A percentile compares a stretch with the other conserved stretches of the same genome.
phyloP scores from a whole-genome alignment of 1,139 yeast genomes.

The Zygosaccharomyces pseudobailii region DNA sequence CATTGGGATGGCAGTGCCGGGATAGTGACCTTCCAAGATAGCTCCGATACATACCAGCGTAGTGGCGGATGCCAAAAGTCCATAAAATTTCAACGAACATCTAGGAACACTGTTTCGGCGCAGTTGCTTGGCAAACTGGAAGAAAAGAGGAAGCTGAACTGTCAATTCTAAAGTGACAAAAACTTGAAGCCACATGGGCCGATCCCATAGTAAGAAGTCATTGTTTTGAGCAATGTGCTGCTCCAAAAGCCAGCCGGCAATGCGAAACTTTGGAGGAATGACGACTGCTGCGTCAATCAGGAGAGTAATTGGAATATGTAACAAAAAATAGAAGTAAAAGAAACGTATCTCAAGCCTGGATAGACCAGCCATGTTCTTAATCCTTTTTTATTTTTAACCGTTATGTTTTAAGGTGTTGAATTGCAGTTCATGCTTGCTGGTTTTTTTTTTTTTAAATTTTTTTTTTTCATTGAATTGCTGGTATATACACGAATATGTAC shows the following conservation, averaged over 20 bases:
- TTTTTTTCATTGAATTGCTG: neutral
- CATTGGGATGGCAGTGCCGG: slow-evolving; percentile 17
- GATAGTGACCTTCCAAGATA: slow-evolving; percentile 28
- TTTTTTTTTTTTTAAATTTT: neutral
- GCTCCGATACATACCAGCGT: slow-evolving; percentile 27
- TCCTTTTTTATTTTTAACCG: slow-evolving; percentile 35
- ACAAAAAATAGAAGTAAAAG: slow-evolving; percentile 46
- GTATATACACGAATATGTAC: slow-evolving; percentile 8
- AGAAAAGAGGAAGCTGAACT: slow-evolving; percentile 75
- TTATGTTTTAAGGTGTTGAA: neutral
- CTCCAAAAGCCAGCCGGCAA: slow-evolving; percentile 47
- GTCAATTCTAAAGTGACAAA: slow-evolving; percentile 69
- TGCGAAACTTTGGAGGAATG: slow-evolving; percentile 50
- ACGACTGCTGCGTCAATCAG: slow-evolving; percentile 70
- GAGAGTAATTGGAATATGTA: slow-evolving; percentile 73
- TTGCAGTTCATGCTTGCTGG: neutral
- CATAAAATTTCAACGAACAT: slow-evolving; percentile 22
- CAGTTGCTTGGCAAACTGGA: slow-evolving; percentile 30
- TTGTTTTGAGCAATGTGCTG: slow-evolving; percentile 61
- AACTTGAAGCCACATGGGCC: slow-evolving; percentile 63
- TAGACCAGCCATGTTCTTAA: slow-evolving; percentile 5
- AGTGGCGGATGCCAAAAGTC: slow-evolving; percentile 28
- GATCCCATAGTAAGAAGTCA: slow-evolving; percentile 59
- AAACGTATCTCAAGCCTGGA: slow-evolving; percentile 30
- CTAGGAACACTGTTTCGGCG: slow-evolving; percentile 6